These are phyloP conservation scores for Cordyceps tenuipes DNA, from an alignment of 2,329 filamentous ascomycete species.

Conservation along the genomic window DNA sequence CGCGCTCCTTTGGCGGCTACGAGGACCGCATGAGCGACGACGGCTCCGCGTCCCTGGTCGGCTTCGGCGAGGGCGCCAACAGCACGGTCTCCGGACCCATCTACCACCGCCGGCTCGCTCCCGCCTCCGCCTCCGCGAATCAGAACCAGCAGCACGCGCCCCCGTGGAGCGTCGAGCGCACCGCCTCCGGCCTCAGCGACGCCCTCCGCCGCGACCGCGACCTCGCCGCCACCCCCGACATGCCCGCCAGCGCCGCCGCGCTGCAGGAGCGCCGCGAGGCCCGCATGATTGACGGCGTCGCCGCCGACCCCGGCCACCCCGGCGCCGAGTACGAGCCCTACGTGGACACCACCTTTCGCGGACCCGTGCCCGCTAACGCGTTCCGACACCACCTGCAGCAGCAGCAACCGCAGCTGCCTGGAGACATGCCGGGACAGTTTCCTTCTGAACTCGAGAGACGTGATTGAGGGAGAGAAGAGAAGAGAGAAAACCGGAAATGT, in stretches of 20 bases:
- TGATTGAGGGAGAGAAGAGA: background rate
- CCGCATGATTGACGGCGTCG: conserved; percentile 59
- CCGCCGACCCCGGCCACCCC: conserved; percentile 46
- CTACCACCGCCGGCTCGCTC: conserved; percentile 45
- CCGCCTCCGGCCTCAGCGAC: conserved; percentile 42
- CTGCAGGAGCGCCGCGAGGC: conserved; percentile 50
- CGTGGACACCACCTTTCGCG: conserved; percentile 56
- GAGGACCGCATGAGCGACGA: conserved; percentile 80
- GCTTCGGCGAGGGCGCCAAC: conserved; percentile 85
- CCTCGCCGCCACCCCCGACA: conserved; percentile 28
- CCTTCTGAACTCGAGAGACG: conserved; percentile 44
- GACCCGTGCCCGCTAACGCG: conserved; percentile 38
- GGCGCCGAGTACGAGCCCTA: conserved; percentile 44
- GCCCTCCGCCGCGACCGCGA: conserved; percentile 22
- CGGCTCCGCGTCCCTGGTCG: conserved; percentile 73
- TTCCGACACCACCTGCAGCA: conserved; percentile 8
- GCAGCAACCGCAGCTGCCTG: conserved; percentile 25
- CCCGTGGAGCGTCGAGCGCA: conserved; percentile 40
- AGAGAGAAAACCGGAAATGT: background rate
- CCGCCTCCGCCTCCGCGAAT: conserved; percentile 27
- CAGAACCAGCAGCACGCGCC: conserved; percentile 22
- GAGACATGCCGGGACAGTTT: conserved; percentile 46
- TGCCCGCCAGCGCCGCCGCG: conserved; percentile 36
- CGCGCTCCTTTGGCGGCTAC: conserved; percentile 40
- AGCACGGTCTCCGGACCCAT: conserved; percentile 76